Percentiles rank a stretch among this genome's conserved stretches.
These are phyloP conservation scores for Marasmius tenuissimus DNA, from an alignment of 1,284 basidiomycete species.

Conservation along the genomic window DNA sequence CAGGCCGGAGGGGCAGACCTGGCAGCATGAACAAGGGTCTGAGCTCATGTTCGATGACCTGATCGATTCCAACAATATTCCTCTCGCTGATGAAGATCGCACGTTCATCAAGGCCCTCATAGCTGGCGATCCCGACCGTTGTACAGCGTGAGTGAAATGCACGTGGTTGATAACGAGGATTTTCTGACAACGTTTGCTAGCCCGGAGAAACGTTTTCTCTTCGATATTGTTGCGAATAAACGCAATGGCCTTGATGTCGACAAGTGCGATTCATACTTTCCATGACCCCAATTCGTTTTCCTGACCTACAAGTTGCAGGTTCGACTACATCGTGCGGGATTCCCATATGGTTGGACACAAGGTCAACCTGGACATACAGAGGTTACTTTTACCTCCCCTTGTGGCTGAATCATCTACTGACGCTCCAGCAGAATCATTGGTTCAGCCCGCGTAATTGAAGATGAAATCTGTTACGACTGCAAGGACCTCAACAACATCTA, in stretches of 20 bases:
- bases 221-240: conserved; percentile 78
- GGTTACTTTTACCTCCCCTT: not conserved
- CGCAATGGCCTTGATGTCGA: conserved; percentile 81
- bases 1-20: conserved; percentile 40
- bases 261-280: conserved; percentile 47
- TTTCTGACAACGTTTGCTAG: not conserved
- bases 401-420: not conserved
- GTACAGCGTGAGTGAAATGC: conserved; percentile 31
- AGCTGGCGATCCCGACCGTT: conserved; percentile 48
- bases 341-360: conserved; percentile 65
- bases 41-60: conserved; percentile 73
- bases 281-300: not conserved
- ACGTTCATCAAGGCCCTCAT: conserved; percentile 70
- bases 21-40: conserved; percentile 70
- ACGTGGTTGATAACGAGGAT: not conserved
- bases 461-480: conserved; percentile 76
- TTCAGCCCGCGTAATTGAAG: conserved; percentile 55
- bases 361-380: conserved; percentile 15
- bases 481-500: conserved; percentile 77
- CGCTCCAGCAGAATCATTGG: not conserved
- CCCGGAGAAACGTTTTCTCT: conserved; percentile 50
- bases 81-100: conserved; percentile 43
- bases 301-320: conserved; percentile 37
- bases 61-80: conserved; percentile 48
- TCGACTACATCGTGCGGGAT: conserved; percentile 79